These are phyloP conservation scores for Gossypioides kirkii DNA, from an alignment of 345 rosid genomes.

Conservation along the genomic window DNA sequence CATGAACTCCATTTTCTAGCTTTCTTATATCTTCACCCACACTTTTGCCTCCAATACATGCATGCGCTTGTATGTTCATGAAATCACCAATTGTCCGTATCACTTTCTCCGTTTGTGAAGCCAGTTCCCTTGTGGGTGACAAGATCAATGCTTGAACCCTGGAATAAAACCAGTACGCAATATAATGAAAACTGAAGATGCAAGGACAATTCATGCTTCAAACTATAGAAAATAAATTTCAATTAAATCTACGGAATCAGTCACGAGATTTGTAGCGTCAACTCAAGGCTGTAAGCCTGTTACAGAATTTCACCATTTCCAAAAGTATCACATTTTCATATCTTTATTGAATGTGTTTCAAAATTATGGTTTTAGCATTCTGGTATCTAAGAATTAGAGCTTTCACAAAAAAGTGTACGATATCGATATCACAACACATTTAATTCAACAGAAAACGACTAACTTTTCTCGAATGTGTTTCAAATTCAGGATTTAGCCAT, in stretches of 20 bases:
- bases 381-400: slow-evolving; percentile 8
- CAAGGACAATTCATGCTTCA: background rate
- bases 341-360: background rate
- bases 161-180: background rate
- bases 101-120: slow-evolving; percentile 82
- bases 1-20: slow-evolving; percentile 43
- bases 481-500: slow-evolving; percentile 25
- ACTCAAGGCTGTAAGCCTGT: background rate
- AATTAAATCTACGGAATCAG: background rate
- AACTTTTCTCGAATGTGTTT: background rate
- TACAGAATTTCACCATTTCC: background rate
- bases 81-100: slow-evolving; percentile 69
- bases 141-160: slow-evolving; percentile 95
- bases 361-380: slow-evolving; percentile 25
- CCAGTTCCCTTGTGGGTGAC: slow-evolving; percentile 95
- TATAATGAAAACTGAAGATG: background rate
- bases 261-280: background rate
- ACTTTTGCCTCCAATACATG: slow-evolving; percentile 93
- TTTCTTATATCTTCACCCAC: slow-evolving; percentile 95
- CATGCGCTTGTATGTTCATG: slow-evolving; percentile 76
- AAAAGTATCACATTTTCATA: background rate
- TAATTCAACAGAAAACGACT: background rate
- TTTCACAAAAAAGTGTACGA: background rate
- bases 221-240: background rate
- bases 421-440: background rate